Base-by-base conservation (phyloP, 148 eudicot genomes). In the Euryodendron excelsum region DNA sequence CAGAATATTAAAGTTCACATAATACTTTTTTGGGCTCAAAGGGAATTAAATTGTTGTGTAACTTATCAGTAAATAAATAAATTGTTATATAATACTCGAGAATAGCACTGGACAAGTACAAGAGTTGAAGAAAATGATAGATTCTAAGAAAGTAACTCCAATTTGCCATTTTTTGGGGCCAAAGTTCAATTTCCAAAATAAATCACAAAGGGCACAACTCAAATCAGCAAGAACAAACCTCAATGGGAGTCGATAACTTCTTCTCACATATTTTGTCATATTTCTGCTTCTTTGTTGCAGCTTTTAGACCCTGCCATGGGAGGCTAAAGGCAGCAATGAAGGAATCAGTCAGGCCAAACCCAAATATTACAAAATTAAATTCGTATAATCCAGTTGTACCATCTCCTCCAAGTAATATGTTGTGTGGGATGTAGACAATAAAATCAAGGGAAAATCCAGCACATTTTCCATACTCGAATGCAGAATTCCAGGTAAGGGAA, bases 221-320 rank as follows among this genome's bases (percentile, higher is more conserved):
- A 76, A 53, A 31, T 55, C 55, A 58, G 48, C 58, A 56, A 20
- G 3, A 69, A 76, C 66, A 81, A 31, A 88, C 94, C 90, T 89
- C 94, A 79, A 91, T 91, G 36, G 92, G 90, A 48, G 94, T 91
- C 66, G 92, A 84, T 55, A 91, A 71, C 82, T 91, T 91, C 85
- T 91, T 91, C 84, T 91, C 92, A 75, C 94, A 83, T 60, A 91
- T 91, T 85, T 89, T 89, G 86, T 91, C 92, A 81, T 91, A 91
- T 61, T 91, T 91, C 62, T 89, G 94, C 87, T 91, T 89, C 85
- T 91, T 91, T 41, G 90, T 91, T 21, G 92, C 92, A 76, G 92
- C 94, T 88, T 89, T 91, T 63, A 89, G 86, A 79, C 94, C 94
- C 80, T 91, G 94, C 94, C 94, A 91, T 59, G 94, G 94, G 27